phyloP scores from a whole-genome alignment of 1,139 yeast genomes.

The Torulaspora globosa region DNA sequence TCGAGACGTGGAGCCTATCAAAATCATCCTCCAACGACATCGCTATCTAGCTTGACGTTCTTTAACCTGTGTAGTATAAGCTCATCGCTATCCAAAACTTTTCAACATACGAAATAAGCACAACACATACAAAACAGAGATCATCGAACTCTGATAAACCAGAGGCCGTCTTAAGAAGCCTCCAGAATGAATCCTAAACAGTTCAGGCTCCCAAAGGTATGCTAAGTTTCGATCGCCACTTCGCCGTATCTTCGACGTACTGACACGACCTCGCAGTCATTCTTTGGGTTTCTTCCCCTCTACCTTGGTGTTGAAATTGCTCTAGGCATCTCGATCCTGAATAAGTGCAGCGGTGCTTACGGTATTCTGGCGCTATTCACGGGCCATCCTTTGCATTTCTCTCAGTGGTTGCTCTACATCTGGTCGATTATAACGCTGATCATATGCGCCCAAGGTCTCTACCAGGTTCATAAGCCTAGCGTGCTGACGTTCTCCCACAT shows the following conservation, averaged over 20 bases:
- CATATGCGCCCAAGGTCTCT: constrained; percentile 61
- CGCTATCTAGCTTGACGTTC: not conserved
- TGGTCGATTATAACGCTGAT: constrained; percentile 61
- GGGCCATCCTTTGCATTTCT: constrained; percentile 76
- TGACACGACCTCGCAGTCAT: constrained; percentile 20
- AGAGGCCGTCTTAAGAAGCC: too few relatives aligned
- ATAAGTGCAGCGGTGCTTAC: constrained; percentile 85
- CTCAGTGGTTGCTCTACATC: constrained; percentile 80
- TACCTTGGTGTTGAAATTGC: constrained; percentile 84
- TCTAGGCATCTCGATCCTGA: constrained; percentile 72
- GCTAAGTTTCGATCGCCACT: not conserved
- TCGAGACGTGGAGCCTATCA: constrained; percentile 18
- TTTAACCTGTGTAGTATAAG: not conserved
- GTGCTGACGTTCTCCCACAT: constrained; percentile 55
- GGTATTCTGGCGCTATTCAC: constrained; percentile 85
- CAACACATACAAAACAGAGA: not conserved
- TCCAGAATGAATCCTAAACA: constrained; percentile 6
- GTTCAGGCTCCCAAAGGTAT: constrained; percentile 20
- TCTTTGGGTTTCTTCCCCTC: constrained; percentile 52
- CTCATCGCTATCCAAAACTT: constrained; percentile 16
- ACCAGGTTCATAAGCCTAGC: constrained; percentile 46
- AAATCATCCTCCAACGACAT: constrained; percentile 29
- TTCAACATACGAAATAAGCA: constrained; percentile 1
- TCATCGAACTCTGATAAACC: too few relatives aligned
- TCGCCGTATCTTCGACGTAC: not conserved